A percentile compares a stretch with the other conserved stretches of the same genome.
phyloP scores from a whole-genome alignment of 2,329 filamentous ascomycete species.

The Colletotrichum sp. region DNA sequence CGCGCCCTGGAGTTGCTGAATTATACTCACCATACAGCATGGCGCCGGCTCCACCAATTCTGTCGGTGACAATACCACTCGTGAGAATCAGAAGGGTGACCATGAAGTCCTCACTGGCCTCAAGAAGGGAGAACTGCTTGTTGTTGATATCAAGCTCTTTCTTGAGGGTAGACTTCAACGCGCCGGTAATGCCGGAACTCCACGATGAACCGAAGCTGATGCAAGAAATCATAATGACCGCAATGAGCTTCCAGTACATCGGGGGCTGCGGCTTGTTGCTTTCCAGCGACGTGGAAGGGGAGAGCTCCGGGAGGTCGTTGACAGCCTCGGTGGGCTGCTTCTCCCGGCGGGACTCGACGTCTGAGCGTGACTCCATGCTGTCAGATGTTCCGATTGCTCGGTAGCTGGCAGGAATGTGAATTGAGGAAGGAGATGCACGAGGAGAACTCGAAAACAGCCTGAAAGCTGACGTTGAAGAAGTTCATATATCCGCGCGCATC shows the following conservation, averaged over 20 bases:
- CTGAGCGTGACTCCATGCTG: slow-evolving; percentile 2
- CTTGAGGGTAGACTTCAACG: slow-evolving; percentile 66
- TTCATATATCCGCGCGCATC: neutral
- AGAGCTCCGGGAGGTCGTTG: neutral
- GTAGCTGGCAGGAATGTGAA: neutral
- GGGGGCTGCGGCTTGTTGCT: slow-evolving; percentile 2
- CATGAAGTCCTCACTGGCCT: slow-evolving; percentile 69
- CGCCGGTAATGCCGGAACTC: slow-evolving; percentile 65
- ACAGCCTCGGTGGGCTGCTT: slow-evolving; percentile 8
- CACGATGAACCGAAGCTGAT: slow-evolving; percentile 67
- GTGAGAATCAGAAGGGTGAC: slow-evolving; percentile 58
- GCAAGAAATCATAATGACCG: slow-evolving; percentile 55
- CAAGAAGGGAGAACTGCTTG: slow-evolving; percentile 61
- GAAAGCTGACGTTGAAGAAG: neutral
- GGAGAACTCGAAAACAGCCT: neutral
- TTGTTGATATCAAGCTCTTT: slow-evolving; percentile 67
- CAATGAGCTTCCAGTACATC: slow-evolving; percentile 24
- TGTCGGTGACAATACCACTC: slow-evolving; percentile 62
- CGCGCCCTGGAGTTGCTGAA: rapidly evolving
- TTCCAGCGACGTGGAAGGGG: neutral
- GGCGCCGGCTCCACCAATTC: slow-evolving; percentile 60
- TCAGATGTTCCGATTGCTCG: neutral
- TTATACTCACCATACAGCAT: slow-evolving; percentile 19
- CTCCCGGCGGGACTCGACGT: slow-evolving; percentile 2
- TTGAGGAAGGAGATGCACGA: neutral